Evolutionary conservation across 2,329 filamentous ascomycete genomes (phyloP).

Genomic region (Aureobasidium sp.): DNA sequence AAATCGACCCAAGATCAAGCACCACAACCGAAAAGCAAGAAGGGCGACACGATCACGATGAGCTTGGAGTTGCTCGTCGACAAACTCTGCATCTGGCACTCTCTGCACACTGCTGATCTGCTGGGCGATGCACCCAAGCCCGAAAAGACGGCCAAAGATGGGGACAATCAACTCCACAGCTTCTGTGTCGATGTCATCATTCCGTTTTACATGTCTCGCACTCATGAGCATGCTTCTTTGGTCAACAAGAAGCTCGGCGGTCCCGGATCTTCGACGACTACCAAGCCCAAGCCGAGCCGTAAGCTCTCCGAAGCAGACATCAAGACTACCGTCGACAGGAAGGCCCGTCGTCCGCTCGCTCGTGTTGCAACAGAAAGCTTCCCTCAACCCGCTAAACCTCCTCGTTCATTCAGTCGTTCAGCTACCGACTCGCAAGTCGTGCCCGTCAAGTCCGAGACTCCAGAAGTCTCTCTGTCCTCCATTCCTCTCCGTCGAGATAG

Average conservation of each 20-base stretch:
- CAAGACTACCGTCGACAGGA: slow-evolving; percentile 22
- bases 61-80: slow-evolving; percentile 68
- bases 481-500: slow-evolving; percentile 26
- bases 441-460: slow-evolving; percentile 49
- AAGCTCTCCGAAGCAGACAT: slow-evolving; percentile 26
- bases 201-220: slow-evolving; percentile 68
- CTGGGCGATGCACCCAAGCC: not conserved
- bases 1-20: not conserved
- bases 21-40: slow-evolving; percentile 39
- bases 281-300: slow-evolving; percentile 32
- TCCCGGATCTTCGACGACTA: slow-evolving; percentile 52
- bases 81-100: slow-evolving; percentile 76
- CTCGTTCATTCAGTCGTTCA: slow-evolving; percentile 58
- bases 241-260: slow-evolving; percentile 72
- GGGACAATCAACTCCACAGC: slow-evolving; percentile 57
- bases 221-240: slow-evolving; percentile 61
- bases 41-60: slow-evolving; percentile 55
- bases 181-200: slow-evolving; percentile 75
- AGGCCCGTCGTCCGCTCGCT: slow-evolving; percentile 46
- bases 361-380: slow-evolving; percentile 50
- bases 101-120: slow-evolving; percentile 51
- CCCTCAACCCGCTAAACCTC: slow-evolving; percentile 42
- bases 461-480: slow-evolving; percentile 38
- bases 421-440: slow-evolving; percentile 49
- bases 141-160: slow-evolving; percentile 17